These are phyloP conservation scores for Rhytidiadelphus loreus DNA, from an alignment of 225 moss, liverwort and hornwort genomes.

Conservation along the genomic window DNA sequence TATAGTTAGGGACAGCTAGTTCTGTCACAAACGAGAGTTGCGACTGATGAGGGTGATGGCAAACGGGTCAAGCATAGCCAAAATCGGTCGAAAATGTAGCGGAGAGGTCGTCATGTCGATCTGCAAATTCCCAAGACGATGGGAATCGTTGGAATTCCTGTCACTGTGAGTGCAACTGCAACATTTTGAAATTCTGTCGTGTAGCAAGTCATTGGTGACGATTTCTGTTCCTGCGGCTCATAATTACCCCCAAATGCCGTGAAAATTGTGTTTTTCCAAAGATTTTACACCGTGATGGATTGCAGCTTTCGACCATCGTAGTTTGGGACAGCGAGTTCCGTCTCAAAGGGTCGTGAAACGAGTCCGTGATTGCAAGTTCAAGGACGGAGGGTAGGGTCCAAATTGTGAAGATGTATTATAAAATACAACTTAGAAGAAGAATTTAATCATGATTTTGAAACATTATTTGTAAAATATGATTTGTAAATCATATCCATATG, in stretches of 20 bases:
- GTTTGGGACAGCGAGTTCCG: neutral
- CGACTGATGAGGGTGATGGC: neutral
- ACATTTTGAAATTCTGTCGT: neutral
- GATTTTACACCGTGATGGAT: neutral
- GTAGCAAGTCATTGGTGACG: neutral
- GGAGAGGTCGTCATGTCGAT: neutral
- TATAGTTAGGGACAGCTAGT: neutral
- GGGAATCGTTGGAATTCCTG: neutral
- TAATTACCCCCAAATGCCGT: neutral
- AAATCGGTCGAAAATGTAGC: neutral
- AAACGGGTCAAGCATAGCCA: neutral
- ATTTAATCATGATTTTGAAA: too few relatives aligned
- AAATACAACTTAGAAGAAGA: too few relatives aligned
- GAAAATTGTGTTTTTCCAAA: neutral
- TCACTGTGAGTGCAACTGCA: neutral
- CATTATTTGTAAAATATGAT: too few relatives aligned
- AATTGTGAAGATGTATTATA: too few relatives aligned
- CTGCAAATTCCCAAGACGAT: neutral
- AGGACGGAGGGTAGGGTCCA: too few relatives aligned
- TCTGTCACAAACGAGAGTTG: neutral
- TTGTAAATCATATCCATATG: too few relatives aligned
- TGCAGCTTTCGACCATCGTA: neutral
- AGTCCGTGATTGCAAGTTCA: neutral
- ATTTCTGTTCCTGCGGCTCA: neutral
- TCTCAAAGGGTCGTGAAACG: neutral